Evolutionary conservation across 179 eudicot genomes (phyloP), one percentile per base, ranked within the genome.

Genomic region (Silene vulgaris): DNA sequence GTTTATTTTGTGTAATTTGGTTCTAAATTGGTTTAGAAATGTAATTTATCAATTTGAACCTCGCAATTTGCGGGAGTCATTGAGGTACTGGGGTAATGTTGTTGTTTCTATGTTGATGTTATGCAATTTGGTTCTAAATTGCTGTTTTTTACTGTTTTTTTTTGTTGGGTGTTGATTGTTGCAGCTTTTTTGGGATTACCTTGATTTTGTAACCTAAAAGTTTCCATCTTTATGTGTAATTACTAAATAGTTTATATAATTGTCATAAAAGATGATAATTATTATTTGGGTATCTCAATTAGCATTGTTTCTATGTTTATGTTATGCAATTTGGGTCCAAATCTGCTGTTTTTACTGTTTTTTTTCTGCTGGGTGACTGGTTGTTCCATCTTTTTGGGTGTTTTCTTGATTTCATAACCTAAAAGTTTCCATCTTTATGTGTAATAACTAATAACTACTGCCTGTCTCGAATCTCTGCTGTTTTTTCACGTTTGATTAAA

Each of bases 131-230:
- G 45, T 37, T 37, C 45, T 37, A 8, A 37, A 37, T 37, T 37
- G 45, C 45, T 37, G 45, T 37, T 37, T 37, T 23, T 23, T 23
- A 23, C 37, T 32, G 37, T 35, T 69, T 43, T 43, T 43, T 43
- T 43, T 1, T 43, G 52, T 1, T 45, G 52, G 52, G 52, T 45
- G 52, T 1, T 45, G 52, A 1, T 45, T 45, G 52, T 45, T 45
- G 3, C 14, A 45, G 2, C 52, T 45, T 45, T 45, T 45, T 45
- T 13, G 65, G 48, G 16, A 56, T 74, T 69, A 0, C 4, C 20
- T 81, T 69, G 73, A 40, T 50, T 64, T 54, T 71, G 17, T 75
- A 59, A 75, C 77, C 75, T 78, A 65, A 75, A 81, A 78, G 81
- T 9, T 76, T 73, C 26, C 21, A 45, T 64, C 73, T 50, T 81